These are phyloP conservation scores for Jatropha multifida DNA, from an alignment of 441 rosid genomes.

Conservation along the genomic window DNA sequence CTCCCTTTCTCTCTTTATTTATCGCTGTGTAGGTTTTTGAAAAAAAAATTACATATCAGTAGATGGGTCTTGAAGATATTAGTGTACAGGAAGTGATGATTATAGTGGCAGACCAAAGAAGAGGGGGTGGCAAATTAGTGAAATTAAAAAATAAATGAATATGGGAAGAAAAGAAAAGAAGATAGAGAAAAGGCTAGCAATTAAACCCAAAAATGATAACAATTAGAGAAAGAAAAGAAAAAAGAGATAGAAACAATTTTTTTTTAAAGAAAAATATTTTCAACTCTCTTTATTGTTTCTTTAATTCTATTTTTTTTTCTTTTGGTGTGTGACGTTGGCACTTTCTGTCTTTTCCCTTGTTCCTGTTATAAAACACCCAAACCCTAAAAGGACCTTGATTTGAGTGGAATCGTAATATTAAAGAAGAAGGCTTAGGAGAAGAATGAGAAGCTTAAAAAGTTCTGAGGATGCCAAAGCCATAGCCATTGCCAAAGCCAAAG, in stretches of 20 bases:
- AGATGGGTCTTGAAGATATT: conserved; percentile 32
- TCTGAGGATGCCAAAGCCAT: conserved; percentile 13
- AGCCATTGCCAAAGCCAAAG: conserved; percentile 14
- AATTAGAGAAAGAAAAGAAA: conserved; percentile 24
- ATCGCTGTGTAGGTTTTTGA: conserved; percentile 25
- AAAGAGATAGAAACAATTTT: not conserved
- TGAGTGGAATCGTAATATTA: conserved; percentile 38
- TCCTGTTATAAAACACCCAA: conserved; percentile 64
- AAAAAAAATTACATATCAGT: conserved; percentile 17
- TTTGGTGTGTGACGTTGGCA: conserved; percentile 35
- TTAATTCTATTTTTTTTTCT: conserved; percentile 20
- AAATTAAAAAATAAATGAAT: conserved; percentile 17
- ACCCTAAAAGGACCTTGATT: conserved; percentile 50
- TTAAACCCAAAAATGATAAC: conserved; percentile 20
- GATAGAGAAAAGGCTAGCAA: conserved; percentile 15
- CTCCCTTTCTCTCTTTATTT: conserved; percentile 26
- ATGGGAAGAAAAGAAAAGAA: conserved; percentile 1
- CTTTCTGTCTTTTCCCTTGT: conserved; percentile 47
- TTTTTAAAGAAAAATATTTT: not conserved
- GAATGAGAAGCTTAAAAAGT: conserved; percentile 27
- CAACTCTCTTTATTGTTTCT: conserved; percentile 18
- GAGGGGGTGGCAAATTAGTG: conserved; percentile 26
- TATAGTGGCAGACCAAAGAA: conserved; percentile 48
- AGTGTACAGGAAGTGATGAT: conserved; percentile 55
- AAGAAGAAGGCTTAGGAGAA: conserved; percentile 33